Base-by-base conservation (phyloP, 305 asterid species). In the Ilex paraguariensis region DNA sequence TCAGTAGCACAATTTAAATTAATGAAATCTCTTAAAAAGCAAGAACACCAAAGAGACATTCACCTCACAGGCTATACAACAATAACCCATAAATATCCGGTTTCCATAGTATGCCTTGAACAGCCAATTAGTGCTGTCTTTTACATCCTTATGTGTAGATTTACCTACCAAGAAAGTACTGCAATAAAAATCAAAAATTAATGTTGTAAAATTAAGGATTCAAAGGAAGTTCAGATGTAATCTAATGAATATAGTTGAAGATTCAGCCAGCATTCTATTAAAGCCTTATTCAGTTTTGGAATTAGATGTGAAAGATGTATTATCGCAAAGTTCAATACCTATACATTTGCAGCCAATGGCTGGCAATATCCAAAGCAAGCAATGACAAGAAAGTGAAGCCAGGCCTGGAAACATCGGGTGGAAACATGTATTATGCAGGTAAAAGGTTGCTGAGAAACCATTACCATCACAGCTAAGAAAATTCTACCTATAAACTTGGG, bases 301-400 rank as follows among this genome's bases (percentile, higher is more conserved):
- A 42, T 46, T 36, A 4, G 42, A 36, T 8, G 1, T 21, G 65
- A 42, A 21, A 21, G 28, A 21, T 1, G 28, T 21, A 21, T 21
- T 21, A 21, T 21, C 2, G 28, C 28, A 21, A 63, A 48, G 42
- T 61, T 40, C 46, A 60, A 64, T 81, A 91, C 98, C 98, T 91
- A 75, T 94, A 94, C 97, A 90, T 94, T 80, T 94, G 99, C 83
- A 90, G 73, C 99, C 97, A 94, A 63, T 94, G 97, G 76, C 96
- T 94, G 70, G 78, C 87, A 63, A 94, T 94, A 82, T 94, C 98
- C 45, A 94, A 71, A 57, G 96, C 95, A 69, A 94, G 92, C 87
- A 79, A 66, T 54, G 70, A 64, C 40, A 81, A 61, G 71, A 81
- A 76, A 56, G 71, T 42, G 53, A 76, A 62, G 33, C 84, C 79